Conservation (phyloP, 306 rosid species). For the Rubus parviflorus region DNA sequence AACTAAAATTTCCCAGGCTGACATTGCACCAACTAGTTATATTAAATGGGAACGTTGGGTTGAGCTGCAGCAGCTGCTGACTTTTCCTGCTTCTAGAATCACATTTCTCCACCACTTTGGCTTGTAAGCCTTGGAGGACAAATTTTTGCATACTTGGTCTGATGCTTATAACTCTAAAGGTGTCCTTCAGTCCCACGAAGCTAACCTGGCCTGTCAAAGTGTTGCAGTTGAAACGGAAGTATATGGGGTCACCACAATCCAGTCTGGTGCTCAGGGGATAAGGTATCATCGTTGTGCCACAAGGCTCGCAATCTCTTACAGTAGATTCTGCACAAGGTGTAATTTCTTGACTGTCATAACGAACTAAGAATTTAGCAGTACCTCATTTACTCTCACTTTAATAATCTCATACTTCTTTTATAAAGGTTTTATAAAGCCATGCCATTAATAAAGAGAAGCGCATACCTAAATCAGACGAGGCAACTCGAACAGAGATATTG, state of each 20-base stretch:
- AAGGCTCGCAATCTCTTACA: slow-evolving; percentile 32
- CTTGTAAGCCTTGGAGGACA: not conserved
- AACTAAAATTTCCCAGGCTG: not conserved
- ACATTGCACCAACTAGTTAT: slow-evolving; percentile 37
- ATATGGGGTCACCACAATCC: slow-evolving; percentile 47
- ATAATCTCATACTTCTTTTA: not conserved
- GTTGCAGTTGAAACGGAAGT: slow-evolving; percentile 32
- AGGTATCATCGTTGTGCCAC: slow-evolving; percentile 46
- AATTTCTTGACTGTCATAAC: not conserved
- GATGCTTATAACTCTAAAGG: slow-evolving; percentile 15
- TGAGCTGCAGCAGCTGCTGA: slow-evolving; percentile 33
- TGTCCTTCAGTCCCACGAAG: slow-evolving; percentile 7
- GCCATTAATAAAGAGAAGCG: not conserved
- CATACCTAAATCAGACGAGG: slow-evolving; percentile 35
- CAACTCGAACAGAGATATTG: slow-evolving; percentile 23
- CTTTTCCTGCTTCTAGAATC: slow-evolving; percentile 25
- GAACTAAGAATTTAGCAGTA: not conserved
- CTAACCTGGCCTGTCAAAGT: slow-evolving; percentile 8
- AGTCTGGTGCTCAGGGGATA: slow-evolving; percentile 51
- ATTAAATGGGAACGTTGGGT: slow-evolving; percentile 44
- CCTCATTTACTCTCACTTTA: not conserved
- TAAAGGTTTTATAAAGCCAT: not conserved
- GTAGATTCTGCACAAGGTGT: slow-evolving; percentile 35
- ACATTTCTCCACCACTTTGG: not conserved
- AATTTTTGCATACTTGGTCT: slow-evolving; percentile 7